Conservation (phyloP, 345 rosid genomes). For the Syzygium aromaticum region DNA sequence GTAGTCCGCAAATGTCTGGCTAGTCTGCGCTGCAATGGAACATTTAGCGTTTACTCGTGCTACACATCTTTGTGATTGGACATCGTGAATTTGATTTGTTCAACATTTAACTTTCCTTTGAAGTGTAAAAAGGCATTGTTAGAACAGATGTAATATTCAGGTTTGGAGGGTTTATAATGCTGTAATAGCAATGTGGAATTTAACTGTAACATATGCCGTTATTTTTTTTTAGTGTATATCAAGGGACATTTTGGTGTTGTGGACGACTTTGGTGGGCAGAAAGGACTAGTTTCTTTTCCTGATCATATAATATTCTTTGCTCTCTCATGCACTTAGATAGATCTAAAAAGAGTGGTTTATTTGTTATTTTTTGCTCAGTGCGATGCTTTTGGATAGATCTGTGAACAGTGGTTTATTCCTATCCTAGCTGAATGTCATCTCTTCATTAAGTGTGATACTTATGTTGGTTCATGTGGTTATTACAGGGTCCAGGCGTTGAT, state of each 20-base stretch:
- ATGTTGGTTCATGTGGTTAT: neutral
- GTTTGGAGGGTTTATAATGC: neutral
- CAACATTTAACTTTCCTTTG: neutral
- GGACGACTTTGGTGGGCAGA: neutral
- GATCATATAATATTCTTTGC: neutral
- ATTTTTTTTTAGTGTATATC: neutral
- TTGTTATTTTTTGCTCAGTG: neutral
- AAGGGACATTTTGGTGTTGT: neutral
- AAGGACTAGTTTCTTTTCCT: neutral
- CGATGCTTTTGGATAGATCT: neutral
- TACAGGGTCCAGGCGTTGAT: slow-evolving; percentile 91
- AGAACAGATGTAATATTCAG: neutral
- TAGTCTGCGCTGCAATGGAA: neutral
- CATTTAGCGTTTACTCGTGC: neutral
- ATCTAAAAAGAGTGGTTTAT: neutral
- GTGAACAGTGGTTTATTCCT: neutral
- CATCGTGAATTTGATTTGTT: neutral
- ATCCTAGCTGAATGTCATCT: neutral
- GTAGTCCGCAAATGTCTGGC: neutral
- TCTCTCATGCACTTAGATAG: neutral
- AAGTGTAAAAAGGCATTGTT: neutral
- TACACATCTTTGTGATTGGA: neutral
- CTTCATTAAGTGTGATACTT: neutral
- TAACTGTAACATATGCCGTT: neutral
- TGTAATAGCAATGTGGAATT: neutral